Base-by-base conservation (phyloP, 2,329 filamentous ascomycete species). In the Hirsutella rhossiliensis region DNA sequence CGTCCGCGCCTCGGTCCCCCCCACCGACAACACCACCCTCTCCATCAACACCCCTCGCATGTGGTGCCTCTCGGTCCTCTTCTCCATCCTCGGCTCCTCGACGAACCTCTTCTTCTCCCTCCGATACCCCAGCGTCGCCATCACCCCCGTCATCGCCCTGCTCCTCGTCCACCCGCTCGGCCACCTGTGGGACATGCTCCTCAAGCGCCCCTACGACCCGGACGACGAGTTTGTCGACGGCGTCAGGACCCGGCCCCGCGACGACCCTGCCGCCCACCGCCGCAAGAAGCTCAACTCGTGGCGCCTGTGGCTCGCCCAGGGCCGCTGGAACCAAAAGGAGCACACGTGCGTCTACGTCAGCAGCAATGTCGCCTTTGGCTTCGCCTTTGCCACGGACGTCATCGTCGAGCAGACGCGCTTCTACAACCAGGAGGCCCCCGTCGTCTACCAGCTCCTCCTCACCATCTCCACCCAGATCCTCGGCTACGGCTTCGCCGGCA, bases 381-480 rank as follows among this genome's bases (percentile, higher is more conserved):
- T 92, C 62, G 86, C 87, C 23, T 92, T 92, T 63, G 86, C 86
- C 8, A 92, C 87, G 27, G 86, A 92, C 65, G 83, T 92, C 47
- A 92, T 94, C 52, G 85, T 94, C 43, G 87, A 94, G 61, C 87
- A 94, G 66, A 87, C 85, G 23, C 80, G 86, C 48, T 94, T 94
- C 62, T 94, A 94, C 63, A 80, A 87, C 43, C 87, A 94, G 60
- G 76, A 88, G 39, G 80, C 83, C 9, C 75, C 78, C 30, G 79
- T 94, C 38, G 59, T 75, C 11, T 94, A 94, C 57, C 86, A 94
- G 61, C 67, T 94, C 8, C 72, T 94, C 17, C 76, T 94, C 37
- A 92, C 84, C 1, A 72, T 94, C 15, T 92, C 87, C 3, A 92
- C 87, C 0, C 87, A 94, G 58, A 85, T 92, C 27, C 67, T 94